Percentiles rank a stretch among this genome's conserved stretches.
Conservation (phyloP, 768 basidiomycete species). For the Jaapia argillacea region DNA sequence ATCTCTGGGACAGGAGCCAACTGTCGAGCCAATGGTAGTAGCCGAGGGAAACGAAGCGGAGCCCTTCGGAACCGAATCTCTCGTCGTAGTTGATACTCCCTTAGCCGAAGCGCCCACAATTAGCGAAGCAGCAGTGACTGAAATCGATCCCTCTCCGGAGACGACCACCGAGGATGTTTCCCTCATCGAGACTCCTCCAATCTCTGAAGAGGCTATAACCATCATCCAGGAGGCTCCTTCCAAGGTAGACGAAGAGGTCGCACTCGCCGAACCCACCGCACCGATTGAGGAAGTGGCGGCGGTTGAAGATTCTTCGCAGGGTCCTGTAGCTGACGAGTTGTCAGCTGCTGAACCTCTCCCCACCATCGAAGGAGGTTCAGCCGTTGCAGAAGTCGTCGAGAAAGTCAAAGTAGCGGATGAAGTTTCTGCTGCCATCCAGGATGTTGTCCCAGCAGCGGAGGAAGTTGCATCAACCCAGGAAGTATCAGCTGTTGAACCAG, state of each 20-base stretch:
- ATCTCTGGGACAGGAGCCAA: no score
- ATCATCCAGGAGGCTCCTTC: constrained; percentile 1
- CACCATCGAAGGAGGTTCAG: not conserved
- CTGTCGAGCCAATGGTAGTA: no score
- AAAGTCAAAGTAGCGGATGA: not conserved
- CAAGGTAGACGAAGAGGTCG: constrained; percentile 1
- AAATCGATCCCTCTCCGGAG: no score
- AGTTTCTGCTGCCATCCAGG: not conserved
- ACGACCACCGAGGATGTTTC: not conserved
- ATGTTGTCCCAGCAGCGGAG: not conserved
- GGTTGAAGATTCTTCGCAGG: not conserved
- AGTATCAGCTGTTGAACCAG: constrained; percentile 2
- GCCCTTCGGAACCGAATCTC: no score
- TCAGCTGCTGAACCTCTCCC: not conserved
- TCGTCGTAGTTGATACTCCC: no score
- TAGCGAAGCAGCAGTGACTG: no score
- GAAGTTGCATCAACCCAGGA: not conserved
- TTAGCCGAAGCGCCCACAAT: no score
- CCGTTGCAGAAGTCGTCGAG: constrained; percentile 1
- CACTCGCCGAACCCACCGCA: not conserved
- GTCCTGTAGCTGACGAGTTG: constrained; percentile 2
- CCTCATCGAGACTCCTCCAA: not conserved
- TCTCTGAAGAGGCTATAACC: constrained; percentile 2
- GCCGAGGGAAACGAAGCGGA: no score
- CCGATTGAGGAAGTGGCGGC: not conserved